phyloP scores from a whole-genome alignment of 768 basidiomycete species.

The Paxillus involutus region DNA sequence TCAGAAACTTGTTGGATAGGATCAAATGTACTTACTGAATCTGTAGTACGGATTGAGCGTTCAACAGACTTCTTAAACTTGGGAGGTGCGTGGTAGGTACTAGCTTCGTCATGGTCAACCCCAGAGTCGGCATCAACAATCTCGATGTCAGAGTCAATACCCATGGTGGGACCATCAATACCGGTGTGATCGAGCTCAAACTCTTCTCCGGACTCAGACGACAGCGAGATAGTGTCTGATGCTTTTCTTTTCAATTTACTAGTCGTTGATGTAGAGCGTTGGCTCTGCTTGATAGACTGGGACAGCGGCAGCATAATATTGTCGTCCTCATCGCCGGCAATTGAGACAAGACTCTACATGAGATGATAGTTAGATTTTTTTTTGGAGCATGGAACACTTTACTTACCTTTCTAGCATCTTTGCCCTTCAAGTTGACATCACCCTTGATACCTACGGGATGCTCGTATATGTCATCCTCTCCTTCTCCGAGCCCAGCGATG shows the following conservation, averaged over 20 bases:
- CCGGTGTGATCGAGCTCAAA: not conserved
- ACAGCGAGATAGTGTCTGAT: not conserved
- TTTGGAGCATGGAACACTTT: not conserved
- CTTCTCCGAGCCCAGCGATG: not conserved
- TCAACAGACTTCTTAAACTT: constrained; percentile 59
- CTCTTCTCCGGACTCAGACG: not conserved
- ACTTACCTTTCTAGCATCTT: not conserved
- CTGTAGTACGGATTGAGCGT: constrained; percentile 43
- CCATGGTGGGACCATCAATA: not conserved
- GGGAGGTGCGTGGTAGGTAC: too few species aligned
- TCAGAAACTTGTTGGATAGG: not conserved
- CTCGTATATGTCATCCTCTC: not conserved
- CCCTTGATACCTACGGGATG: not conserved
- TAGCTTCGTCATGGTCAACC: too few species aligned
- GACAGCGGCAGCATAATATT: not conserved
- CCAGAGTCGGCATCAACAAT: too few species aligned
- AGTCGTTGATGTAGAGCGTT: not conserved
- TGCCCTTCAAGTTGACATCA: not conserved
- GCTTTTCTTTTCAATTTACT: not conserved
- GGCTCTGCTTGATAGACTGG: not conserved
- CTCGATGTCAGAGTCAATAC: not conserved
- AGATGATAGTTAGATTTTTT: not conserved
- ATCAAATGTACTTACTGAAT: too few species aligned
- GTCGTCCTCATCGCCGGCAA: not conserved
- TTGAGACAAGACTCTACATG: not conserved